These are phyloP conservation scores for Gnaphalium uliginosum DNA, from an alignment of 129 eudicot species.

Conservation along the genomic window DNA sequence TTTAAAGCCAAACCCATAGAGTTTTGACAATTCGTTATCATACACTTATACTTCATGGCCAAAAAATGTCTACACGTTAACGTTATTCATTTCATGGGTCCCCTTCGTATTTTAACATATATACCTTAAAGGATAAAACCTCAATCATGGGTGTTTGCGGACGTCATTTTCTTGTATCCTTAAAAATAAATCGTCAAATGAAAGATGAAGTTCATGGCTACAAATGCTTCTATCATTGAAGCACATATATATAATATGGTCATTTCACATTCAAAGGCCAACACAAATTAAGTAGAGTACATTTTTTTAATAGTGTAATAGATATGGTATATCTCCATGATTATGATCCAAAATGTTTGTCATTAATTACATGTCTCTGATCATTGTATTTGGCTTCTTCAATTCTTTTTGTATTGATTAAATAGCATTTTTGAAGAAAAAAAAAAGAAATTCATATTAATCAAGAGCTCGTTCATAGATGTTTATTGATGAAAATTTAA, in stretches of 20 bases:
- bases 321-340: not conserved
- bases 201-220: conserved; percentile 5
- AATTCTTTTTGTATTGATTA: no score
- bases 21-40: not conserved
- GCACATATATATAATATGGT: not conserved
- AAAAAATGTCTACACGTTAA: not conserved
- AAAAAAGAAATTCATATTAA: no score
- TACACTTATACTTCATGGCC: not conserved
- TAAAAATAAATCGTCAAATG: not conserved
- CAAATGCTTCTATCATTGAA: not conserved
- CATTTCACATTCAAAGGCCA: not conserved
- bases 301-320: not conserved
- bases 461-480: not conserved
- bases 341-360: not conserved
- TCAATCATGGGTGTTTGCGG: not conserved
- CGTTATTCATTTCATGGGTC: conserved; percentile 2
- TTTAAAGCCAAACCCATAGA: not conserved
- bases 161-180: not conserved
- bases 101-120: not conserved
- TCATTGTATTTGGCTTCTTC: not conserved
- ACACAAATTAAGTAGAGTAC: not conserved
- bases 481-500: not conserved
- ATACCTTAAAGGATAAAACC: not conserved
- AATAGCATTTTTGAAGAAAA: no score
- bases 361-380: not conserved